Evolutionary conservation across 176 grass and related monocot species (phyloP), one percentile per base, ranked within the genome.

Genomic region (Eleusine indica): DNA sequence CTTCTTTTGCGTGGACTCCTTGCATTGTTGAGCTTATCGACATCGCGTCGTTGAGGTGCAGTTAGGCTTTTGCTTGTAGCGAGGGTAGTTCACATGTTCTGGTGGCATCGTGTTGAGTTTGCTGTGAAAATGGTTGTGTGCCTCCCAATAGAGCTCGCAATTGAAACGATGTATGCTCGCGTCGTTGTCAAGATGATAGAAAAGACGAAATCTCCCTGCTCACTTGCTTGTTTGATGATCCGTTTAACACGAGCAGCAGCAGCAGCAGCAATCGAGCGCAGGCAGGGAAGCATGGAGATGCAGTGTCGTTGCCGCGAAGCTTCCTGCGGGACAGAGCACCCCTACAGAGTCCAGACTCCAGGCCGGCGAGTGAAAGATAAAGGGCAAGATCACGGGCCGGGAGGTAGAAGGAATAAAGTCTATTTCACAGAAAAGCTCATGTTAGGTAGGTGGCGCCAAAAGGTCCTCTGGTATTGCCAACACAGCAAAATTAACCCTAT

Each of bases 221-320:
- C 9, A 11, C 49, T 4, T 17, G 12, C 53, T 57, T 21, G 53
- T 6, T 57, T 21, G 53, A 3, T 21, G 53, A 18, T 57, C 17
- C 17, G 53, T 2, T 17, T 1, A 57, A 57, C 16, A 21, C 53
- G 19, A 21, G 53, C 17, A 21, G 53, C 53, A 52, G 13, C 3
- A 52, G 49, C 49, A 52, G 49, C 49, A 4, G 13, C 54, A n/a
- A n/a, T 63, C 60, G n/a, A 29, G 8, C 8, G 12, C 25, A 64
- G 25, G 22, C 57, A 60, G 7, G 21, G 9, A 3, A 3, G 58
- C 42, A 47, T 73, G 76, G 58, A 22, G 12, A 19, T 49, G 66
- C 66, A 39, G 48, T 29, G 85, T 22, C 56, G 66, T 43, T n/a
- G 35, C 66, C 30, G 80, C 66, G 44, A 87, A 83, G 74, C 62